A percentile compares a stretch with the other conserved stretches of the same genome.
phyloP scores from a whole-genome alignment of 495 filamentous ascomycete genomes.

The Bacidia gigantensis region DNA sequence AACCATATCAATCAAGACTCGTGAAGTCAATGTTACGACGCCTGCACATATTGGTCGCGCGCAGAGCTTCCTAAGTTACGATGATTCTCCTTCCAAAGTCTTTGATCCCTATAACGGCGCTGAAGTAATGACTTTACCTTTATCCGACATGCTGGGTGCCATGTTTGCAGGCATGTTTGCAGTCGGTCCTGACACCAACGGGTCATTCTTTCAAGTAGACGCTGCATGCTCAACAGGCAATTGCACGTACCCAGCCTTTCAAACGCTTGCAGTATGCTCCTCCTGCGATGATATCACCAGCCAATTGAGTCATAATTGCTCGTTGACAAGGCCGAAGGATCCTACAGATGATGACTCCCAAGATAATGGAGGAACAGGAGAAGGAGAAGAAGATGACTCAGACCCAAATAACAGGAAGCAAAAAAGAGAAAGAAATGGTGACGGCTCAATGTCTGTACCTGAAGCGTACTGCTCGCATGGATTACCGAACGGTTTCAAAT shows the following conservation, averaged over 20 bases:
- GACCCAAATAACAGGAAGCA: neutral
- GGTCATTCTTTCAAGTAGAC: neutral
- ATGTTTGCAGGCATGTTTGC: neutral
- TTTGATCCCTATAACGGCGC: neutral
- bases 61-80: neutral
- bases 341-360: neutral
- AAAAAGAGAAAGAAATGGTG: no score
- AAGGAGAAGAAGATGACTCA: neutral
- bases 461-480: neutral
- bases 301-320: slow-evolving; percentile 6
- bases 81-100: neutral
- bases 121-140: neutral
- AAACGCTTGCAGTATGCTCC: slow-evolving; percentile 33
- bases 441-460: no score
- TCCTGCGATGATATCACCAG: slow-evolving; percentile 27
- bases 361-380: neutral
- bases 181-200: neutral
- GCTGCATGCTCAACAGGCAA: slow-evolving; percentile 29
- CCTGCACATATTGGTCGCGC: neutral
- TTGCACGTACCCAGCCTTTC: slow-evolving; percentile 31
- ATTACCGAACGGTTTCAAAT: neutral
- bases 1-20: neutral
- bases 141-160: neutral
- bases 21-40: neutral
- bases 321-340: neutral